Percentiles rank a stretch among this genome's conserved stretches.
Evolutionary conservation across 441 rosid genomes (phyloP).

Genomic region (Capsella rubella): DNA sequence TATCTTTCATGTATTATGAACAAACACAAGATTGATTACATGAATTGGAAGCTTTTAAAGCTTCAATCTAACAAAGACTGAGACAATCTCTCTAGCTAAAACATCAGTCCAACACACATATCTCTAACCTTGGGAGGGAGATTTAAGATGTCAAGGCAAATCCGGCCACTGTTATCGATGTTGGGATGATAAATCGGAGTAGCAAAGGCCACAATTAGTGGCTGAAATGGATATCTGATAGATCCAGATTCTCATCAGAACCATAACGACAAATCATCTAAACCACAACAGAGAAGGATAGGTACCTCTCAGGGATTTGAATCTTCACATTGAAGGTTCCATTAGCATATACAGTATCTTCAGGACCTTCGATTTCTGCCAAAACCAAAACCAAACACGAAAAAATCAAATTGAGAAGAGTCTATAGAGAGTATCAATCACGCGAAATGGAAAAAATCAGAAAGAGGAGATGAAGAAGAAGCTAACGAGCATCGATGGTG

Average conservation of each 20-base stretch:
- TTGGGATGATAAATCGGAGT: conserved; percentile 89
- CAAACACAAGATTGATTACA: background rate
- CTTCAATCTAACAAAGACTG: no score
- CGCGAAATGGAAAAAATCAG: background rate
- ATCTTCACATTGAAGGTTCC: conserved; percentile 71
- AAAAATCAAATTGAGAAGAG: background rate
- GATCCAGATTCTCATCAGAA: background rate
- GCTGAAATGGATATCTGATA: conserved; percentile 85
- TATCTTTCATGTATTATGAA: background rate
- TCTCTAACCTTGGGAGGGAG: conserved; percentile 80
- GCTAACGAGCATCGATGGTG: conserved; percentile 71
- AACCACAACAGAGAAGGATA: background rate
- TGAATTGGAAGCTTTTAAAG: no score
- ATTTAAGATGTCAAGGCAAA: conserved; percentile 91
- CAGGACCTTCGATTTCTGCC: conserved; percentile 74
- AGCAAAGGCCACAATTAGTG: conserved; percentile 71
- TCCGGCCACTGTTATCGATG: conserved; percentile 83
- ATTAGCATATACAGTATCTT: conserved; percentile 72
- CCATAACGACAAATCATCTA: conserved; percentile 3
- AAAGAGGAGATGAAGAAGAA: background rate
- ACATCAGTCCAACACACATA: no score
- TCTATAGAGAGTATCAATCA: background rate
- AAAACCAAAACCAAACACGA: conserved; percentile 3
- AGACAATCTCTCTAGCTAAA: no score
- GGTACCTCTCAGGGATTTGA: conserved; percentile 81